Evolutionary conservation across 2,329 filamentous ascomycete species (phyloP).

Genomic region (Hypoxylon sp.): DNA sequence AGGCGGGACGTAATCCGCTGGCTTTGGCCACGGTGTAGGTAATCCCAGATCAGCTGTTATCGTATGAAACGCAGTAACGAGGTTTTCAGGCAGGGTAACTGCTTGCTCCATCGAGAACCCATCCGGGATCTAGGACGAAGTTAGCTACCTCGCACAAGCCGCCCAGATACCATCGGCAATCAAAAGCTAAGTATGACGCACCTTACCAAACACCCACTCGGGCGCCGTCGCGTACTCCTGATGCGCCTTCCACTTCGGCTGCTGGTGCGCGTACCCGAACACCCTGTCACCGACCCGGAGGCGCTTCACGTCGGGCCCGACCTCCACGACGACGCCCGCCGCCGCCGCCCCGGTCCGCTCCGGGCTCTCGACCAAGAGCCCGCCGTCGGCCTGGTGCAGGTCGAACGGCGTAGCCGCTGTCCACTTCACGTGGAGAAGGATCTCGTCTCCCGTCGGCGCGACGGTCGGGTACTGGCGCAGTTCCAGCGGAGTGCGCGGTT

Average conservation of each 20-base stretch:
- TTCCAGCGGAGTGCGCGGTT: constrained; percentile 44
- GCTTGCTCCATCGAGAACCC: constrained; percentile 44
- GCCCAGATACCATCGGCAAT: neutral
- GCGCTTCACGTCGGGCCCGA: constrained; percentile 58
- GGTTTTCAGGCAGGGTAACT: constrained; percentile 65
- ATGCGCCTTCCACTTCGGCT: constrained; percentile 61
- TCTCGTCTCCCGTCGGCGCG: constrained; percentile 58
- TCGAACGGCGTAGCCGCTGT: constrained; percentile 71
- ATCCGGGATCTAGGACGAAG: constrained; percentile 38
- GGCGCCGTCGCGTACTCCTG: constrained; percentile 67
- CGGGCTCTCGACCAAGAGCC: constrained; percentile 63
- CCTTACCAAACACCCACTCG: constrained; percentile 61
- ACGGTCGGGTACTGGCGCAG: constrained; percentile 44
- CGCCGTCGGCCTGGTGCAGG: constrained; percentile 71
- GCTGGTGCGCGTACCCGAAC: constrained; percentile 65
- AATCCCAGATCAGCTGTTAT: constrained; percentile 63
- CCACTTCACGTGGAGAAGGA: constrained; percentile 67
- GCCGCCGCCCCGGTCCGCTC: constrained; percentile 63
- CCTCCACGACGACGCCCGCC: constrained; percentile 64
- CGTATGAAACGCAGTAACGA: constrained; percentile 70
- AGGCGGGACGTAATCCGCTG: constrained; percentile 54
- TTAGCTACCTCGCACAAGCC: constrained; percentile 8
- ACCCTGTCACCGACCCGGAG: constrained; percentile 67
- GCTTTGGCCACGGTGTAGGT: constrained; percentile 68
- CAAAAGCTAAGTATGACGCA: constrained; percentile 32